Evolutionary conservation across 192 early-diverging fungal species (phyloP), one percentile per base, ranked within the genome.

Genomic region (Rhizophagus prolifer): DNA sequence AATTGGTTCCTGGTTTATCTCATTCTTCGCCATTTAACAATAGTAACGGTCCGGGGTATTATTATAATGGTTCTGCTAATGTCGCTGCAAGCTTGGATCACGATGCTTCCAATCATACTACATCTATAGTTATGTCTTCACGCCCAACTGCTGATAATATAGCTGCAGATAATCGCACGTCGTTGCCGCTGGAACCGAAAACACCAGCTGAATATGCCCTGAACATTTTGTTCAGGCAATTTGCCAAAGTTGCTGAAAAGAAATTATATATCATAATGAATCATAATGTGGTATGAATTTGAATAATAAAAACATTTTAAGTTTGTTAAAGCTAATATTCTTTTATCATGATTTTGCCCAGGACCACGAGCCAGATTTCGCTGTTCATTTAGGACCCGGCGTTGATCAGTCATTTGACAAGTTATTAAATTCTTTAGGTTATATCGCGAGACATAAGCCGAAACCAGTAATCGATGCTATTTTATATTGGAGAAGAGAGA

Each of bases 391-490:
- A 25, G 89, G 90, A 23, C 82, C 80, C 12, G 92, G 90, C 9
- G 89, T 82, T 7, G 96, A 99, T 81, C 79, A 85, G 8, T 79
- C 85, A 9, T 96, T 99, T 77, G 97, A 99, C 80, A 89, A 90
- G 25, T 84, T 95, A 0, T 75, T 97, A 31, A 82, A 86, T 36
- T 92, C 93, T 14, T 80, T 99, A 10, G 95, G 94, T 1, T 89
- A 90, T 50, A 80, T 95, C 44, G 93, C 95, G 3, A 87, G 91
- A 44, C 92, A 94, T 73, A 92, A 92, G 75, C 96, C 96, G 21
- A 93, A 92, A 31, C 87, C 93, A 3, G 92, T 98, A 44, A 94
- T 94, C 36, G 93, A 94, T 80, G 79, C 89, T 44, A 84, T 95
- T 13, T 86, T 95, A 84, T 83, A 86, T 7, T 95, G 93, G 93